Conservation (phyloP, 2,329 filamentous ascomycete genomes). For the Sphaerulina populicola region DNA sequence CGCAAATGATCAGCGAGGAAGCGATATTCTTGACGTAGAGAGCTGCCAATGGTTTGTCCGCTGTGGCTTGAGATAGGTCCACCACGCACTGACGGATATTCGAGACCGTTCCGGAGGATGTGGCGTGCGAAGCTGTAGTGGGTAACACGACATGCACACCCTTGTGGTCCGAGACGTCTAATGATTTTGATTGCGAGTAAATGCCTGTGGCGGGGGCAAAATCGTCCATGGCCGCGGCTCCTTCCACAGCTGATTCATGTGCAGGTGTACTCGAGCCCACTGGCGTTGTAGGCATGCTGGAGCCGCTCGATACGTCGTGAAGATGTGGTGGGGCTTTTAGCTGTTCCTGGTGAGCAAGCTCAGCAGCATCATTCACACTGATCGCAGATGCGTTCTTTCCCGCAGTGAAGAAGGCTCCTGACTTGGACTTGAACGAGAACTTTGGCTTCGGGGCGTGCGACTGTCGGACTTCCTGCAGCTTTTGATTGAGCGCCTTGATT, state of each 20-base stretch:
- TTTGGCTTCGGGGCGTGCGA: slow-evolving; percentile 65
- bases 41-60: slow-evolving; percentile 53
- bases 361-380: slow-evolving; percentile 49
- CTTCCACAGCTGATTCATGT: slow-evolving; percentile 17
- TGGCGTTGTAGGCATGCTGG: slow-evolving; percentile 38
- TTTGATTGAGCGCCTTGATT: slow-evolving; percentile 72
- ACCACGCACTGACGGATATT: slow-evolving; percentile 64
- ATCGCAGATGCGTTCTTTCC: slow-evolving; percentile 39
- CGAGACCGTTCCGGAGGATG: slow-evolving; percentile 64
- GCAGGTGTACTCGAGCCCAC: slow-evolving; percentile 21
- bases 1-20: slow-evolving; percentile 65
- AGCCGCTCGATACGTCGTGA: slow-evolving; percentile 33
- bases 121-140: slow-evolving; percentile 59
- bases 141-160: slow-evolving; percentile 71
- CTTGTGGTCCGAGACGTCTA: slow-evolving; percentile 57
- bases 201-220: slow-evolving; percentile 35
- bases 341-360: slow-evolving; percentile 42
- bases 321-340: slow-evolving; percentile 39
- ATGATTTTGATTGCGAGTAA: slow-evolving; percentile 46
- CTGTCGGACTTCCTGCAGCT: slow-evolving; percentile 61
- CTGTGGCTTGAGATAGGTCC: slow-evolving; percentile 62
- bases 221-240: slow-evolving; percentile 15
- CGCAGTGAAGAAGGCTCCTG: slow-evolving; percentile 22
- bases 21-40: slow-evolving; percentile 61
- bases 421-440: slow-evolving; percentile 64